Conservation (phyloP, 805 yeast species). For the Kregervanrija pseudodelftensis region DNA sequence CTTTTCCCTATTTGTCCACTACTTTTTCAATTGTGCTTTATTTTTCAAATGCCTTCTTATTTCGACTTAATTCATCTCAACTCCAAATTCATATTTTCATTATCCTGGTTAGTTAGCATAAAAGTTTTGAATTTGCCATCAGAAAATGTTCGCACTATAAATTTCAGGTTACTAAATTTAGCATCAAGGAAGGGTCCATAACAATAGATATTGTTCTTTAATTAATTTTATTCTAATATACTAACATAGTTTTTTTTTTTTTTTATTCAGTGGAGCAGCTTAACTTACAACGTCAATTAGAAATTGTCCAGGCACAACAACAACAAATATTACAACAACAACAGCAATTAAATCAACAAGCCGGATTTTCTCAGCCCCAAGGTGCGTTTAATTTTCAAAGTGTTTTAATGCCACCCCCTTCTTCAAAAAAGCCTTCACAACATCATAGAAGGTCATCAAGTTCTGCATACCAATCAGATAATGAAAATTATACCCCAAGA, state of each 20-base stretch:
- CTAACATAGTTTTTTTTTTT: not conserved
- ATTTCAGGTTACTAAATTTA: no score
- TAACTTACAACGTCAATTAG: slow-evolving; percentile 86
- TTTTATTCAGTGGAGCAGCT: slow-evolving; percentile 62
- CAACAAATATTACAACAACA: slow-evolving; percentile 78
- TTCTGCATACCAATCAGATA: slow-evolving; percentile 12
- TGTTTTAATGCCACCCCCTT: slow-evolving; percentile 21
- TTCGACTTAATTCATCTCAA: not conserved
- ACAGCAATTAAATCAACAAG: slow-evolving; percentile 33
- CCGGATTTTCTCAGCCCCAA: slow-evolving; percentile 15
- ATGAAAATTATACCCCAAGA: slow-evolving; percentile 11
- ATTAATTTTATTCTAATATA: not conserved
- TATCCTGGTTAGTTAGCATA: no score
- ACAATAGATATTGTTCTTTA: no score
- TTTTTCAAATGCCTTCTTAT: not conserved
- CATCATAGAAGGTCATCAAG: slow-evolving; percentile 27
- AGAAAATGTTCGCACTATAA: no score
- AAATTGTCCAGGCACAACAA: slow-evolving; percentile 85
- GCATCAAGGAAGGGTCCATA: no score
- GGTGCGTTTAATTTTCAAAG: slow-evolving; percentile 17
- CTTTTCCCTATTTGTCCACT: not conserved
- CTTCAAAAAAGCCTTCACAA: slow-evolving; percentile 18
- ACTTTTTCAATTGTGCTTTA: not conserved
- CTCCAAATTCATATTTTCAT: no score
- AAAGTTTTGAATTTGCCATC: no score